Evolutionary conservation across 1,284 basidiomycete genomes (phyloP), one percentile per base, ranked within the genome.

Genomic region (Cutaneotrichosporon cutaneum): DNA sequence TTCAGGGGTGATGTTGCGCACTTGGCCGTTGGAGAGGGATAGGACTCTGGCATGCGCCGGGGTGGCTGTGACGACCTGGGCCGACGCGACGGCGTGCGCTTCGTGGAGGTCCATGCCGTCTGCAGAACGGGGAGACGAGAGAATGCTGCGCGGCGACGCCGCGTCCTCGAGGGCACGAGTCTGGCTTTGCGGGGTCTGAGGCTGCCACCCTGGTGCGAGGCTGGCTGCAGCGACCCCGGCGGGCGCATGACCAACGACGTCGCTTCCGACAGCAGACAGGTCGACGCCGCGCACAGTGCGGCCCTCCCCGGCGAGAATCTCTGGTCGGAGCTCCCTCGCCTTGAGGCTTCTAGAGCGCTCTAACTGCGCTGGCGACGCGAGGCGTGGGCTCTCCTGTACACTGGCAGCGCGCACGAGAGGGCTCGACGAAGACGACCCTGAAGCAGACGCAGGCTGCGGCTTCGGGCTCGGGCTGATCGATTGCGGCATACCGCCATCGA

Each of bases 41-140:
- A 58, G 13, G 45, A 51, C 56, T 24, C 56, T 21, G 22, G 52
- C 42, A n/a, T 47, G 42, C 13, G 32, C 58, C n/a, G 58, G 22
- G 9, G 39, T 22, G 22, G 58, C 58, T 22, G 52, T 59, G 30
- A 59, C 58, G 30, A 59, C 52, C 32, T 59, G 58, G 9, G 58
- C 51, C 27, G 58, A 59, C 21, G 39, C 50, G 10, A 53, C 21
- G 11, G 52, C 42, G 32, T 30, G 22, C 14, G 44, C 36, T 4
- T 33, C 39, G 42, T 26, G 22, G 27, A 53, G 27, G 14, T 36
- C 52, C 51, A 45, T 21, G 30, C 39, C 52, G 7, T 54, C 51
- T 11, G 39, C 27, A 11, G 51, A 56, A 10, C 8, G 27, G 1
- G 42, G 42, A 24, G 54, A 56, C 4, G 42, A 47, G 33, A 54